Evolutionary conservation across 345 rosid species (phyloP), one percentile per base, ranked within the genome.

Genomic region (Citrus mangshanensis): DNA sequence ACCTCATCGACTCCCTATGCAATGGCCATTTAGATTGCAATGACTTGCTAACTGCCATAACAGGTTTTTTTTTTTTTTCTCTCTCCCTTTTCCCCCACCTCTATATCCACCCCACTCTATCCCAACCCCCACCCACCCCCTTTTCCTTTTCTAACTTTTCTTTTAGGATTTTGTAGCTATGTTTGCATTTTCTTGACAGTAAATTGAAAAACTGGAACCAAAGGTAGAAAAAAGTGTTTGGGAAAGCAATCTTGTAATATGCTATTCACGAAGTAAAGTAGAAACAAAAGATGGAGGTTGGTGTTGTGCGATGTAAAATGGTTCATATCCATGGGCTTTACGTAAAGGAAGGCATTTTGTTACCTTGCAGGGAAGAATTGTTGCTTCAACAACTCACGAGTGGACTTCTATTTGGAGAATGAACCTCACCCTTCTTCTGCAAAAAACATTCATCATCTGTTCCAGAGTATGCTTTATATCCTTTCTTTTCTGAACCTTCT

Each of bases 381-480:
- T 82, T 95, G 97, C 87, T 86, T 93, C 69, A 95, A 95, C 75
- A 88, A 78, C 46, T 88, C 98, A 3, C 85, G 84, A 34, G 88
- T 89, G 63, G 91, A 91, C 58, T 85, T 83, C 82, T 92, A 91
- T 82, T 84, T 95, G 65, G 89, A 89, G 27, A 92, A 89, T 67
- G 98, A 93, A 77, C 99, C 99, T 79, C 97, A 95, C 69, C 95
- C 99, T 30, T 89, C 98, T 59, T 95, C 99, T 34, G 81, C 88
- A 2, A 95, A 93, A 88, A 95, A 95, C 81, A 38, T 95, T 66
- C 91, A 90, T 70, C 99, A 95, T 87, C 95, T 93, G 83, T 95
- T 92, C 84, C 95, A 95, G 86, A 93, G 98, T 93, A 88, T 76
- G 89, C 70, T 79, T 73, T 73, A 6, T 30, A 30, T 34, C 22